A percentile compares a stretch with the other conserved stretches of the same genome.
Evolutionary conservation across 352 stramenopile genomes (phyloP).

Genomic region (Globisporangium polare): DNA sequence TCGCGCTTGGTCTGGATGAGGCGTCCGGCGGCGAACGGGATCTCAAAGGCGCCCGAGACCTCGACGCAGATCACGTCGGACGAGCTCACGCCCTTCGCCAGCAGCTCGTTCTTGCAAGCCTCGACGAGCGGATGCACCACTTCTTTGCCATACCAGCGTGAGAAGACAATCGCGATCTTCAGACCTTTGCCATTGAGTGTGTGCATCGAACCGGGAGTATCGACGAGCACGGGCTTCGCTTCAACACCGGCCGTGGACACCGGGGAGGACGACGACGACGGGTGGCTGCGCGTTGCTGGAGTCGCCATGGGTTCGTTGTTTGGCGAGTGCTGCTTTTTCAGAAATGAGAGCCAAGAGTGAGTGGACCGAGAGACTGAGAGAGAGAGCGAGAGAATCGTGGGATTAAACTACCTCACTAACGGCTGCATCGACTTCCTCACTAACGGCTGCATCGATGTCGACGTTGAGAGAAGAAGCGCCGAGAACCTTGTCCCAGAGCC

Average conservation of each 20-base stretch:
- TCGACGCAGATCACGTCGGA: slow-evolving; percentile 49
- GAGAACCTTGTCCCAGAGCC: neutral
- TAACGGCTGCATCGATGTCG: neutral
- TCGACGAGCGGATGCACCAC: slow-evolving; percentile 41
- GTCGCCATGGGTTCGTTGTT: slow-evolving; percentile 1
- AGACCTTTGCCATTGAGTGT: slow-evolving; percentile 23
- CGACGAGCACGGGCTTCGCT: neutral
- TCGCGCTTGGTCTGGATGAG: slow-evolving; percentile 68
- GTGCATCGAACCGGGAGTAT: neutral
- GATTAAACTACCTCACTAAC: neutral
- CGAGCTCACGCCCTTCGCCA: slow-evolving; percentile 47
- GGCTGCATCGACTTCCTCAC: neutral
- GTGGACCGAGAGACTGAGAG: too few species aligned
- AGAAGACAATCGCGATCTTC: slow-evolving; percentile 51
- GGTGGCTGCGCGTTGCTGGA: slow-evolving; percentile 4
- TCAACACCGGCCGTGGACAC: neutral
- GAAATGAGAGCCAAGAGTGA: neutral
- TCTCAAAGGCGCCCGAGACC: slow-evolving; percentile 94
- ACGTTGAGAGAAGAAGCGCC: neutral
- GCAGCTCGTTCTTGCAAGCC: slow-evolving; percentile 49
- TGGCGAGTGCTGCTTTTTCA: neutral
- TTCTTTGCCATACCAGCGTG: slow-evolving; percentile 57
- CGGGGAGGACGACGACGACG: neutral
- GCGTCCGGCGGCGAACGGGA: slow-evolving; percentile 90
- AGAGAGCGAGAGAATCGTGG: neutral